Evolutionary conservation across 495 filamentous ascomycete species (phyloP).

Genomic region (Aspergillus nanangensis): DNA sequence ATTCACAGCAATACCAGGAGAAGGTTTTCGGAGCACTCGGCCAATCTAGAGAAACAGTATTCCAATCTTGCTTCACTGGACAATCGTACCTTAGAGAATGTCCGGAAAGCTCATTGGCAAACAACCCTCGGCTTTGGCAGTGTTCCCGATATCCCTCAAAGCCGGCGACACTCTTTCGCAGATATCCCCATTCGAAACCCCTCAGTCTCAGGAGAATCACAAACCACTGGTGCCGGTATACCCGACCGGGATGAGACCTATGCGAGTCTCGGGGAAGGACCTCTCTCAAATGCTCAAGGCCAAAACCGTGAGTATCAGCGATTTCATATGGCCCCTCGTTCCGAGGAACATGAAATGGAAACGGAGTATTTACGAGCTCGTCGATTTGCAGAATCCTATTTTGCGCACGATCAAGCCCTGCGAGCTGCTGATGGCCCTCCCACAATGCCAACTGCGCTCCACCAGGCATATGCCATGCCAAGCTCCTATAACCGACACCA

Average conservation of each 20-base stretch:
- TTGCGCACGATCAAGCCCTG: constrained; percentile 39
- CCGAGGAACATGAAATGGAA: constrained; percentile 34
- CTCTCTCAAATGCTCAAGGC: constrained; percentile 26
- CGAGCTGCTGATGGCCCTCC: constrained; percentile 35
- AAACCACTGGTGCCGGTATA: constrained; percentile 26
- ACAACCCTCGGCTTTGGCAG: constrained; percentile 78
- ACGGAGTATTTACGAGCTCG: constrained; percentile 40
- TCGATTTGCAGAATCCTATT: constrained; percentile 47
- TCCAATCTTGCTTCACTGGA: constrained; percentile 55
- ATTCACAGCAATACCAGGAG: constrained; percentile 44
- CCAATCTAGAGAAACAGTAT: constrained; percentile 48
- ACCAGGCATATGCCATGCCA: constrained; percentile 50
- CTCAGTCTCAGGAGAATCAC: constrained; percentile 56
- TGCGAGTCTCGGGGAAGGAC: constrained; percentile 28
- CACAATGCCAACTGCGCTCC: constrained; percentile 38
- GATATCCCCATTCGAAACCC: constrained; percentile 67
- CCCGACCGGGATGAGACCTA: constrained; percentile 38
- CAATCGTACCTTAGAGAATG: constrained; percentile 69
- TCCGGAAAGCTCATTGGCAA: constrained; percentile 84
- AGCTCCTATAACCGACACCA: constrained; percentile 48
- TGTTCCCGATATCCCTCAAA: constrained; percentile 69
- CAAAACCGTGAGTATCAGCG: constrained; percentile 42
- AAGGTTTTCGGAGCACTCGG: constrained; percentile 61
- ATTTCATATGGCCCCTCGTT: constrained; percentile 28
- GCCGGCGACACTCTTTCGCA: constrained; percentile 96